Conservation (phyloP, 176 grass and related monocot genomes). For the Rhipidocladum racemiflorum region DNA sequence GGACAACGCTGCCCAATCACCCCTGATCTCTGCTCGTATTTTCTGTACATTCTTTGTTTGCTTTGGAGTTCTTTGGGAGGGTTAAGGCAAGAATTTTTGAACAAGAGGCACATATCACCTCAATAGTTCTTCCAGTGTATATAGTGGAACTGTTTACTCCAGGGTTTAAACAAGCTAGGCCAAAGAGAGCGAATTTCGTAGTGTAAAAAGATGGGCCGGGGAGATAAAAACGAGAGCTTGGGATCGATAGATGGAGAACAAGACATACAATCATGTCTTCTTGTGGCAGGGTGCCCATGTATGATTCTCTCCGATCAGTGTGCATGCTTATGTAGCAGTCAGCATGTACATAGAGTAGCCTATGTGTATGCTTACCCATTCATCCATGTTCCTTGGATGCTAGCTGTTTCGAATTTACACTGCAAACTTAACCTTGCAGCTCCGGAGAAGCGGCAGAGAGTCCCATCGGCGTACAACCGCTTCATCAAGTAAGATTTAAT, state of each 20-base stretch:
- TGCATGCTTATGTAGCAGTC: slow-evolving; percentile 4
- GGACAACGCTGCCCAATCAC: neutral
- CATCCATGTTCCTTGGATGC: slow-evolving; percentile 23
- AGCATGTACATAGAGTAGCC: slow-evolving; percentile 9
- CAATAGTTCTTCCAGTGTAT: neutral
- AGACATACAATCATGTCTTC: slow-evolving; percentile 40
- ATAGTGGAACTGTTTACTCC: neutral
- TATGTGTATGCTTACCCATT: slow-evolving; percentile 39
- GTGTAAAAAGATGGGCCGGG: neutral
- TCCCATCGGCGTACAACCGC: slow-evolving; percentile 94
- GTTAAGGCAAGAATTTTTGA: neutral
- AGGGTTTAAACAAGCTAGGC: neutral
- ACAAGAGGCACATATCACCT: neutral
- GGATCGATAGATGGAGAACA: slow-evolving; percentile 3
- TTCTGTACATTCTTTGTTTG: neutral
- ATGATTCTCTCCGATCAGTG: slow-evolving; percentile 16
- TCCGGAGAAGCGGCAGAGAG: slow-evolving; percentile 97
- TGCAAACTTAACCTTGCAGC: slow-evolving; percentile 51
- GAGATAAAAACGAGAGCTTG: neutral
- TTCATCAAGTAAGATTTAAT: slow-evolving; percentile 98
- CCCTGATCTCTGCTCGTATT: neutral
- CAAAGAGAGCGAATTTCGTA: neutral
- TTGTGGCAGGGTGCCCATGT: slow-evolving; percentile 10
- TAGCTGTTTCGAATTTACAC: slow-evolving; percentile 16
- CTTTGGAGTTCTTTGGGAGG: neutral